Evolutionary conservation across 2,329 filamentous ascomycete genomes (phyloP).

Genomic region (Hymenoscyphus infarciens): DNA sequence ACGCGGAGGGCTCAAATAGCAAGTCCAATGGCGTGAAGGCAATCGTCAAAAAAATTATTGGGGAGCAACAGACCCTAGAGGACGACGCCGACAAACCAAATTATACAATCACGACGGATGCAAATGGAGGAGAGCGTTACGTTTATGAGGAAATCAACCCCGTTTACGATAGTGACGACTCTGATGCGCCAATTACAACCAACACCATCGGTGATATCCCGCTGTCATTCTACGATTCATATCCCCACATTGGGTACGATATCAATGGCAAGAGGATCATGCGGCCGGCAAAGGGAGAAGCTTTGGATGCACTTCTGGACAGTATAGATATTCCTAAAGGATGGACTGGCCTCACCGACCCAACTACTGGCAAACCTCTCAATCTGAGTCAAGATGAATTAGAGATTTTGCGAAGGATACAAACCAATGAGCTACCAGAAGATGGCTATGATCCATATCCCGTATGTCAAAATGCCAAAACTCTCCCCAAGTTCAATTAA

Average conservation of each 20-base stretch:
- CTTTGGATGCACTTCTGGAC: constrained; percentile 87
- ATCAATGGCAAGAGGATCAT: constrained; percentile 99
- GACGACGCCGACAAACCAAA: constrained; percentile 43
- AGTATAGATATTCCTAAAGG: constrained; percentile 96
- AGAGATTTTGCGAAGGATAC: constrained; percentile 81
- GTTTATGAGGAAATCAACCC: constrained; percentile 92
- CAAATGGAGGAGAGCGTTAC: constrained; percentile 86
- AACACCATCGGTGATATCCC: constrained; percentile 98
- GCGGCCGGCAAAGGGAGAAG: constrained; percentile 90
- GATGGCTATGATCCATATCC: constrained; percentile 93
- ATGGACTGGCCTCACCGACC: constrained; percentile 94
- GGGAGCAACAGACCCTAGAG: constrained; percentile 29
- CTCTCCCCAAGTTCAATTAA: neutral
- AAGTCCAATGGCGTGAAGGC: constrained; percentile 39
- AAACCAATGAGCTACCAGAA: constrained; percentile 81
- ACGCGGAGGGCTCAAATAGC: constrained; percentile 38
- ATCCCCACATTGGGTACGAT: constrained; percentile 97
- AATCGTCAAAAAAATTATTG: constrained; percentile 29
- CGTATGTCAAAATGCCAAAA: constrained; percentile 42
- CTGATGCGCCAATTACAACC: constrained; percentile 69
- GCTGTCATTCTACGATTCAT: constrained; percentile 91
- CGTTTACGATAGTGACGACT: constrained; percentile 93
- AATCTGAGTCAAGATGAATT: constrained; percentile 84
- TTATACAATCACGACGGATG: constrained; percentile 66
- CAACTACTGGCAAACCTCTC: constrained; percentile 87